Evolutionary conservation across 2,329 filamentous ascomycete species (phyloP).

Genomic region (Pseudopyrenochaeta lycopersici): DNA sequence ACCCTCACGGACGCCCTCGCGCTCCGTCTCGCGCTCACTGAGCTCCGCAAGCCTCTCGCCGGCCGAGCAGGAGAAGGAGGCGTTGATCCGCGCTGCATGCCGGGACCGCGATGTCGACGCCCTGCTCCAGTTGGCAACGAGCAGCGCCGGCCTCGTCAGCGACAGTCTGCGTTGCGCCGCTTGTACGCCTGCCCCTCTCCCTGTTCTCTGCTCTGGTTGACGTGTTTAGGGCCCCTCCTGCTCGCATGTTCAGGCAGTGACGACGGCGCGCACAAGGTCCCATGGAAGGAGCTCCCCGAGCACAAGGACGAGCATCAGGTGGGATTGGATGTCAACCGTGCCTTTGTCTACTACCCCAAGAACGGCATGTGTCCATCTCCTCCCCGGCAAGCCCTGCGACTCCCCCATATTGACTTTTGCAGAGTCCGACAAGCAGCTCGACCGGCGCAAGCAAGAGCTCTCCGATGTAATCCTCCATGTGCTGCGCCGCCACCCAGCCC

Average conservation of each 20-base stretch:
- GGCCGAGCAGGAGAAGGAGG: constrained; percentile 37
- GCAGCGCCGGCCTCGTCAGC: constrained; percentile 55
- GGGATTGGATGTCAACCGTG: constrained; percentile 87
- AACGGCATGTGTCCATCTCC: constrained; percentile 63
- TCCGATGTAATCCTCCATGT: constrained; percentile 82
- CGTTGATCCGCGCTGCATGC: constrained; percentile 54
- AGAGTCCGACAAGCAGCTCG: constrained; percentile 73
- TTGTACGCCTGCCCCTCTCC: constrained; percentile 66
- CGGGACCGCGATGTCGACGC: constrained; percentile 48
- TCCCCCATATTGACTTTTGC: constrained; percentile 57
- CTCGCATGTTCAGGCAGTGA: constrained; percentile 48
- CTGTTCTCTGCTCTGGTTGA: constrained; percentile 20
- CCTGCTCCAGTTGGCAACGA: constrained; percentile 55
- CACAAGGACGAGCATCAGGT: constrained; percentile 93
- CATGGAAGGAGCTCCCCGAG: constrained; percentile 71
- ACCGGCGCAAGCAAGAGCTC: constrained; percentile 76
- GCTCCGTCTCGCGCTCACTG: constrained; percentile 36
- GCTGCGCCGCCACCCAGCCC: constrained; percentile 79
- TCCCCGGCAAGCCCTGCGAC: not conserved
- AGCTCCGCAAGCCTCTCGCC: constrained; percentile 39
- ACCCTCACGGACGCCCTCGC: constrained; percentile 26
- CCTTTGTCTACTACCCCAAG: constrained; percentile 94
- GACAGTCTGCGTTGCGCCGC: constrained; percentile 72
- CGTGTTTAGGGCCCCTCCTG: constrained; percentile 67
- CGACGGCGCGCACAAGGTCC: constrained; percentile 28